Base-by-base conservation (phyloP, 1,284 basidiomycete species). In the Gymnopus androsaceus region DNA sequence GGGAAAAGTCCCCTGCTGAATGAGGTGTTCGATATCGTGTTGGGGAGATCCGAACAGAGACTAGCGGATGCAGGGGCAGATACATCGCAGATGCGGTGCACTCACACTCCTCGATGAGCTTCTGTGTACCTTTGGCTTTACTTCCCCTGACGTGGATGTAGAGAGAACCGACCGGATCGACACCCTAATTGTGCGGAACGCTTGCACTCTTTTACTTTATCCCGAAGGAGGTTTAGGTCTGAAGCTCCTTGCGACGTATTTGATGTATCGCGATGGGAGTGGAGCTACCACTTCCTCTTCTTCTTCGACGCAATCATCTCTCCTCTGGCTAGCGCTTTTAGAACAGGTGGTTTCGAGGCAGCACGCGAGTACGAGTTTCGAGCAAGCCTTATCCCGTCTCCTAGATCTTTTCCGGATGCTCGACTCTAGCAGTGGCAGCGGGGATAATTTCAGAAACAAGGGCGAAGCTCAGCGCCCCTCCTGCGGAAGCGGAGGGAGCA, bases 221-320 rank as follows among this genome's bases (percentile, higher is more conserved):
- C n/a, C n/a, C n/a, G n/a, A 46, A 31, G 23, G 48, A 50, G 11
- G n/a, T n/a, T n/a, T n/a, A n/a, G 48, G 48, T n/a, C 33, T 27
- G 2, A n/a, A 25, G n/a, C 25, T 50, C 15, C 23, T 50, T 17
- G 36, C 25, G 15, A 38, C 34, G 11, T 50, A 50, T 38, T 15
- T 50, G 34, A 12, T 50, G n/a, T n/a, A 27, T 28, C 48, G 48
- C 3, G 48, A 50, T 15, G 3, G 14, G 17, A 5, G n/a, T 27
- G 2, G 4, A 27, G 4, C n/a, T n/a, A n/a, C 41, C 12, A 8
- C 25, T 42, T 21, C 9, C 25, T 8, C 41, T 2, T 25, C 19
- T 15, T 17, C 8, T 21, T 19, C 33, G 15, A 25, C 34, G 15
- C 34, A 50, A 28, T 15, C 17, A 15, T 25, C 3, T 12, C 36